Conservation (phyloP, 2,329 filamentous ascomycete species). For the Coniochaeta pulveracea region DNA sequence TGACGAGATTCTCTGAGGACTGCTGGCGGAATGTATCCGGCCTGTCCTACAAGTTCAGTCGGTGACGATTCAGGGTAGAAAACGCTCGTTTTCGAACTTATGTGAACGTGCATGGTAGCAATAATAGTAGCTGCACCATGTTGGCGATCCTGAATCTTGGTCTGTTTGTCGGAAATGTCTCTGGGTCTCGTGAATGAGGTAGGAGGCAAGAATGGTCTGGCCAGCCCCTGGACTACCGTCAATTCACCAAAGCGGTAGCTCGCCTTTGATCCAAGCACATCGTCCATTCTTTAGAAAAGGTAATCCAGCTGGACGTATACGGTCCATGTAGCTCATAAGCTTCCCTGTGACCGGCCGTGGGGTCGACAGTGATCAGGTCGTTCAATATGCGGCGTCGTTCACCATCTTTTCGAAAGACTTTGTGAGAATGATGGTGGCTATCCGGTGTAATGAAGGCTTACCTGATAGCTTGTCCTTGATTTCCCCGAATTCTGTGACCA, state of each 20-base stretch:
- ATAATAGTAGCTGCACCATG: background rate
- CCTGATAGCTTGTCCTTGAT: background rate
- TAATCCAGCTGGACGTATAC: background rate
- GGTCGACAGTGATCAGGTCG: background rate
- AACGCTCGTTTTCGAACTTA: background rate
- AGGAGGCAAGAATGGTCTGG: background rate
- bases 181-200: too few species aligned
- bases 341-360: background rate
- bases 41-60: background rate
- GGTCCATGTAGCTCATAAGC: background rate
- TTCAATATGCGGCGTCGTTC: background rate
- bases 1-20: too few species aligned
- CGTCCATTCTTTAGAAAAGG: background rate
- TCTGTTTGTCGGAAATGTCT: too few species aligned
- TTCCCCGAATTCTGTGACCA: background rate
- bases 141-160: too few species aligned
- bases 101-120: background rate
- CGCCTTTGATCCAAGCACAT: background rate
- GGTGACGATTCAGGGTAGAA: background rate
- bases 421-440: background rate
- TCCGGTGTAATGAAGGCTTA: background rate
- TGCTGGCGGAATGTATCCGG: too few species aligned
- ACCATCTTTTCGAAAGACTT: background rate
- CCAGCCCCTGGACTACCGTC: background rate
- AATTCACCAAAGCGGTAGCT: background rate